Evolutionary conservation across 2,329 filamentous ascomycete genomes (phyloP).

Genomic region (Alternaria atra): DNA sequence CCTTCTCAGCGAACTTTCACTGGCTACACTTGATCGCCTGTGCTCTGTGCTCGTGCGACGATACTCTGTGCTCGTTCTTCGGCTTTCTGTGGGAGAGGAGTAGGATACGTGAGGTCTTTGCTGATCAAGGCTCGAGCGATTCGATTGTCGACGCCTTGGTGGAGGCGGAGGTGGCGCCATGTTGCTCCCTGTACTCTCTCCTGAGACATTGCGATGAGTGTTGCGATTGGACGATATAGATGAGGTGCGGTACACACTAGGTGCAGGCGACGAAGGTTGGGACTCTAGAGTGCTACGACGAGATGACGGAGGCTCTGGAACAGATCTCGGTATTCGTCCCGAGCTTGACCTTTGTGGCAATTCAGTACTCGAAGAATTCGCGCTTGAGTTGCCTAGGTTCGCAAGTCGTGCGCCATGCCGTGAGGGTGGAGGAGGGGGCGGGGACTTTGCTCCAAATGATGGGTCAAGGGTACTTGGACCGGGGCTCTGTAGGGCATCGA

Average conservation of each 20-base stretch:
- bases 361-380: conserved; percentile 43
- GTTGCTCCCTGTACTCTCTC: conserved; percentile 30
- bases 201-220: conserved; percentile 34
- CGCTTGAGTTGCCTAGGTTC: conserved; percentile 34
- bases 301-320: conserved; percentile 32
- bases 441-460: conserved; percentile 33
- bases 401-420: conserved; percentile 42
- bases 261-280: conserved; percentile 29
- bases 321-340: conserved; percentile 30
- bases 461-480: conserved; percentile 24
- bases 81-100: conserved; percentile 34
- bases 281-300: conserved; percentile 39
- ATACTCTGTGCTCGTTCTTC: conserved; percentile 40
- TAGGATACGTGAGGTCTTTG: conserved; percentile 31
- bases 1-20: conserved; percentile 42
- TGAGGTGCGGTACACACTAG: conserved; percentile 34
- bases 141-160: conserved; percentile 45
- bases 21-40: conserved; percentile 44
- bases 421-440: conserved; percentile 47
- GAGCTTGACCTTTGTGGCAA: conserved; percentile 33
- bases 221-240: conserved; percentile 41
- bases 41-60: conserved; percentile 42
- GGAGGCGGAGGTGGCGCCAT: conserved; percentile 46
- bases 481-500: conserved; percentile 37
- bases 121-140: conserved; percentile 44